Evolutionary conservation across 2,329 filamentous ascomycete genomes (phyloP).

Genomic region (Periconia digitata): DNA sequence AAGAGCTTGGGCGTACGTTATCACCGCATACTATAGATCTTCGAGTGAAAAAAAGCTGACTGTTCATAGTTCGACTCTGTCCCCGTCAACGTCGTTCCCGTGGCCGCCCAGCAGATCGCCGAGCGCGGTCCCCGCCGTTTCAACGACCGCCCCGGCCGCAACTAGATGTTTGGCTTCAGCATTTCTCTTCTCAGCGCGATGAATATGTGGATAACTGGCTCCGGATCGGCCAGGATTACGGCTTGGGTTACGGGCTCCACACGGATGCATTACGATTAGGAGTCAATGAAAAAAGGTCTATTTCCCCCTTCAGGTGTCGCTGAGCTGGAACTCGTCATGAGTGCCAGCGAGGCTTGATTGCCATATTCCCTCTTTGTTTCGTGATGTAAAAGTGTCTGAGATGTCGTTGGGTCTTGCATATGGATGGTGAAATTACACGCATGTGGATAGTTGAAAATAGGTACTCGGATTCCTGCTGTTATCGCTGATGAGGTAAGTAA

Average conservation of each 20-base stretch:
- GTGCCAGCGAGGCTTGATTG: slow-evolving; percentile 83
- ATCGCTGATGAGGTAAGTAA: too few species aligned
- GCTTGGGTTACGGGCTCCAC: slow-evolving; percentile 69
- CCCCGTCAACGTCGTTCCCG: slow-evolving; percentile 91
- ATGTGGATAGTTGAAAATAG: too few species aligned
- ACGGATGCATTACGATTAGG: slow-evolving; percentile 72
- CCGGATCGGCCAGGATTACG: slow-evolving; percentile 92
- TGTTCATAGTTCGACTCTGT: slow-evolving; percentile 83
- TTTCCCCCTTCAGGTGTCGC: slow-evolving; percentile 77
- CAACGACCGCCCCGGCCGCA: slow-evolving; percentile 59
- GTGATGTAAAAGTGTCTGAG: slow-evolving; percentile 8
- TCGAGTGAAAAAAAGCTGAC: slow-evolving; percentile 12
- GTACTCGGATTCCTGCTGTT: too few species aligned
- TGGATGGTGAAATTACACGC: too few species aligned
- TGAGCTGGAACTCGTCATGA: slow-evolving; percentile 60
- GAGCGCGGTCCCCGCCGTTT: slow-evolving; percentile 77
- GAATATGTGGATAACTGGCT: slow-evolving; percentile 74
- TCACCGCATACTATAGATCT: neutral
- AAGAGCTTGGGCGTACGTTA: slow-evolving; percentile 96
- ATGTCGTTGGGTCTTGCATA: neutral
- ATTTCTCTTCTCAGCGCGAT: slow-evolving; percentile 33
- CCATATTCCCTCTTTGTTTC: slow-evolving; percentile 54
- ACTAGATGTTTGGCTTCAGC: slow-evolving; percentile 54
- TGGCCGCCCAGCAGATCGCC: slow-evolving; percentile 81
- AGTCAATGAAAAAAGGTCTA: slow-evolving; percentile 43